Conservation (phyloP, 805 yeast genomes). For the Wickerhamomyces xylosicus region DNA sequence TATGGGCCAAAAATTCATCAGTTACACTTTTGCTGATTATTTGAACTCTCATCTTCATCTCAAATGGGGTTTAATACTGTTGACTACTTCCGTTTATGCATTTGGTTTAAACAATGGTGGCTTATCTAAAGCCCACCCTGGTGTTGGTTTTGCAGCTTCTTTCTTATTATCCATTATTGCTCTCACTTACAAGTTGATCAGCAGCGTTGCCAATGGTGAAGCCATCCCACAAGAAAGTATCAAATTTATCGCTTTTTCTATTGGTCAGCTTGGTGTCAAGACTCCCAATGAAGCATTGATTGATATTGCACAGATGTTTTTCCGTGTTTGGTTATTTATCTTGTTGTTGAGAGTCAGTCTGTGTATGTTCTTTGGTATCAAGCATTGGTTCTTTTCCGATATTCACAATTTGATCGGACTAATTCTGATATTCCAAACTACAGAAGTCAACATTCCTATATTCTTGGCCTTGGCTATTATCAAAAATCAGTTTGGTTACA, state of each 20-base stretch:
- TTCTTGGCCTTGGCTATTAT: constrained; percentile 29
- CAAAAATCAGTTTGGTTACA: constrained; percentile 9
- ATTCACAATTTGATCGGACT: constrained; percentile 27
- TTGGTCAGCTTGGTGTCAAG: constrained; percentile 20
- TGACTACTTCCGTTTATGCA: constrained; percentile 26
- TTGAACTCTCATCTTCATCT: constrained; percentile 24
- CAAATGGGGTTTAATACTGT: constrained; percentile 38
- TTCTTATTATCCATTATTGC: constrained; percentile 36
- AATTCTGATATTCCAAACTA: constrained; percentile 38
- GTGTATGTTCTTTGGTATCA: constrained; percentile 1
- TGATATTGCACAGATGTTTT: constrained; percentile 26
- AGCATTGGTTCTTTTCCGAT: constrained; percentile 23
- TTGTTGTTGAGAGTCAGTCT: constrained; percentile 22
- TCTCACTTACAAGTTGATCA: constrained; percentile 43
- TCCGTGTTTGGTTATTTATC: constrained; percentile 22
- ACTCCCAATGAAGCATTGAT: constrained; percentile 22
- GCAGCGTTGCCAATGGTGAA: constrained; percentile 46
- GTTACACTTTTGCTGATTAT: constrained; percentile 35
- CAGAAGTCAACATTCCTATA: constrained; percentile 37
- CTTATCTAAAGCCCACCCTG: constrained; percentile 14
- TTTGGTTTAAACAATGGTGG: constrained; percentile 18
- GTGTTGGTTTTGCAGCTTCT: constrained; percentile 32
- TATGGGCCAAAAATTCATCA: constrained; percentile 76
- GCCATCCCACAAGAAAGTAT: constrained; percentile 31
- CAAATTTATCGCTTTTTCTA: constrained; percentile 18